These are phyloP conservation scores for Ustilago curta DNA, from an alignment of 1,284 basidiomycete genomes.

Conservation along the genomic window DNA sequence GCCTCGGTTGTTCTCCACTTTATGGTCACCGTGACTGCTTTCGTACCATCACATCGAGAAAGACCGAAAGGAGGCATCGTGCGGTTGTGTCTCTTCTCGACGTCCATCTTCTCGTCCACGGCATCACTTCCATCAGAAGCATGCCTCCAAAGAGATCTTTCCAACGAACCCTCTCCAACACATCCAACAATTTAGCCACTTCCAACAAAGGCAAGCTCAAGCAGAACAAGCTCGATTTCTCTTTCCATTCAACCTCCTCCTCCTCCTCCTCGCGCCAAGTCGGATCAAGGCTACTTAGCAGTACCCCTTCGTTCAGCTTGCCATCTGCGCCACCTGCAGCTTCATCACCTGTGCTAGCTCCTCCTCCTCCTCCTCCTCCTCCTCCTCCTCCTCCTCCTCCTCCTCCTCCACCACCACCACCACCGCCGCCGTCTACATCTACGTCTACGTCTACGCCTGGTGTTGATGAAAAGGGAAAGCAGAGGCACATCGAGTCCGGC, in stretches of 20 bases:
- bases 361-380: background rate
- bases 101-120: slow-evolving; percentile 3
- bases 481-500: slow-evolving; percentile 10
- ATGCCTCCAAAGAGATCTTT: slow-evolving; percentile 35
- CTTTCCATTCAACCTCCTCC: slow-evolving; percentile 30
- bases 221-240: slow-evolving; percentile 52
- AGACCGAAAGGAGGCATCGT: background rate
- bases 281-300: slow-evolving; percentile 30
- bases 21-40: background rate
- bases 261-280: slow-evolving; percentile 1
- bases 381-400: no score
- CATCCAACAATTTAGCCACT: slow-evolving; percentile 17
- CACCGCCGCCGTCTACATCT: background rate
- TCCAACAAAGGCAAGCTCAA: slow-evolving; percentile 30
- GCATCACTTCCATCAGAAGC: slow-evolving; percentile 6
- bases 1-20: slow-evolving; percentile 8
- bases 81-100: background rate
- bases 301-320: slow-evolving; percentile 36
- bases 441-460: background rate
- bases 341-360: background rate
- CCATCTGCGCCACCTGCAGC: slow-evolving; percentile 6
- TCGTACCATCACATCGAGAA: background rate
- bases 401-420: background rate
- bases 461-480: slow-evolving; percentile 25
- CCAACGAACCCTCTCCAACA: slow-evolving; percentile 24